Evolutionary conservation across 441 rosid species (phyloP), one percentile per base, ranked within the genome.

Genomic region (Gossypium trilobum): DNA sequence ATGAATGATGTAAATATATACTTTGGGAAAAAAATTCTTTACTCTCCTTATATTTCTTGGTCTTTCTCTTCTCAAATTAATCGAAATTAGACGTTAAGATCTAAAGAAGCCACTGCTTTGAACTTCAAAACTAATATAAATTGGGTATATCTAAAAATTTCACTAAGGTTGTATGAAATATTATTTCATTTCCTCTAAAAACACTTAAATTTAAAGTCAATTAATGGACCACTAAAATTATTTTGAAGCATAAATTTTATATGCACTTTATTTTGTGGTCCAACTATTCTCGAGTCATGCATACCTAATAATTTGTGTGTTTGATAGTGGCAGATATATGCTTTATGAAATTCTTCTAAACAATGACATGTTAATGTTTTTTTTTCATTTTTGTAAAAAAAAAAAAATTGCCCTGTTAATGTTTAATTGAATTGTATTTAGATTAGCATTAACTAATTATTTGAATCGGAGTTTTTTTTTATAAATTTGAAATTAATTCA

Each of bases 251-350:
- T 82, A 78, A 79, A 77, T 78, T 73, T 78, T 63, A 69, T 19
- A 67, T 68, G 68, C 79, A 75, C 84, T 85, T 85, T 79, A 55
- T 58, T 36, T 36, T 50, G 84, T 78, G 87, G 87, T 82, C 87
- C 85, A 74, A 73, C 44, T 71, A 70, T 77, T 75, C 76, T 75
- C 64, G 59, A 64, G 59, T 67, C 73, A 65, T 74, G 58, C 73
- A 65, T 74, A 60, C 71, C 70, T 69, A n/a, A 19, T 69, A 22
- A 68, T 58, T 71, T 74, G 63, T 42, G 19, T 60, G 55, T 55
- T 77, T 77, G 73, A 57, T 57, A 68, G 59, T 72, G 42, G 66
- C 46, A 29, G 23, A 16, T 9, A 2, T 20, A 20, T 50, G 72
- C 72, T 50, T 66, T 46, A 13, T n/a, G 36, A 66, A 23, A 66